A percentile compares a stretch with the other conserved stretches of the same genome.
Evolutionary conservation across 1,284 basidiomycete species (phyloP).

Genomic region (Ganoderma sinense): DNA sequence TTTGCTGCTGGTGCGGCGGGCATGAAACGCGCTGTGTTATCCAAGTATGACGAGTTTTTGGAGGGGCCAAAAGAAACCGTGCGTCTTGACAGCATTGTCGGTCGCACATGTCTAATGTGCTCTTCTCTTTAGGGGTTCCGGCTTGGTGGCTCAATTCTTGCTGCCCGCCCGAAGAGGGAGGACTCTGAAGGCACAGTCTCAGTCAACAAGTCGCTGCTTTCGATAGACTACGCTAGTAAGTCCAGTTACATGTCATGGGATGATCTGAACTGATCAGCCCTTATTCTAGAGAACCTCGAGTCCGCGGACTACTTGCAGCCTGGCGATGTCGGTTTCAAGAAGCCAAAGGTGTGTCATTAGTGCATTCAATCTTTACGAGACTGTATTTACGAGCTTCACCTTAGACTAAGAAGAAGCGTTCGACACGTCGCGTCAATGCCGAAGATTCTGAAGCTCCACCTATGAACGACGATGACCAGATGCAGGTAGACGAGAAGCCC

Average conservation of each 20-base stretch:
- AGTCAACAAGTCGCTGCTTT: slow-evolving; percentile 84
- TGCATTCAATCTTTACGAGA: background rate
- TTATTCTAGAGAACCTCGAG: slow-evolving; percentile 80
- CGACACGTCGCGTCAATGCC: slow-evolving; percentile 69
- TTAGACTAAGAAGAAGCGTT: slow-evolving; percentile 91
- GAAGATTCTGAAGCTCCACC: slow-evolving; percentile 64
- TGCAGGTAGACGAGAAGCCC: slow-evolving; percentile 82
- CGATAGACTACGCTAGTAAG: slow-evolving; percentile 92
- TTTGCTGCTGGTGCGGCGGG: slow-evolving; percentile 79
- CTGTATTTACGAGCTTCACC: background rate
- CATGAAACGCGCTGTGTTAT: slow-evolving; percentile 83
- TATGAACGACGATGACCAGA: slow-evolving; percentile 56
- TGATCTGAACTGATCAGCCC: slow-evolving; percentile 14
- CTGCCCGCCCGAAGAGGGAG: slow-evolving; percentile 58
- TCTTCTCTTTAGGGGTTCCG: slow-evolving; percentile 72
- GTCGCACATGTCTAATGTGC: slow-evolving; percentile 9
- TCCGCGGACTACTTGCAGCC: slow-evolving; percentile 90
- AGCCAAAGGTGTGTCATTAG: slow-evolving; percentile 71
- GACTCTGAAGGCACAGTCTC: slow-evolving; percentile 55
- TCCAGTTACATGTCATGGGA: slow-evolving; percentile 27
- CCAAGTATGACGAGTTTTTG: slow-evolving; percentile 95
- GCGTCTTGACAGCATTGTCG: slow-evolving; percentile 32
- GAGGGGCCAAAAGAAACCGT: slow-evolving; percentile 75
- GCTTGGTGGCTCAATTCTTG: slow-evolving; percentile 64
- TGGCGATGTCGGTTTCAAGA: slow-evolving; percentile 94